phyloP scores from a whole-genome alignment of 352 stramenopile species.

The Phytophthora tentaculata region DNA sequence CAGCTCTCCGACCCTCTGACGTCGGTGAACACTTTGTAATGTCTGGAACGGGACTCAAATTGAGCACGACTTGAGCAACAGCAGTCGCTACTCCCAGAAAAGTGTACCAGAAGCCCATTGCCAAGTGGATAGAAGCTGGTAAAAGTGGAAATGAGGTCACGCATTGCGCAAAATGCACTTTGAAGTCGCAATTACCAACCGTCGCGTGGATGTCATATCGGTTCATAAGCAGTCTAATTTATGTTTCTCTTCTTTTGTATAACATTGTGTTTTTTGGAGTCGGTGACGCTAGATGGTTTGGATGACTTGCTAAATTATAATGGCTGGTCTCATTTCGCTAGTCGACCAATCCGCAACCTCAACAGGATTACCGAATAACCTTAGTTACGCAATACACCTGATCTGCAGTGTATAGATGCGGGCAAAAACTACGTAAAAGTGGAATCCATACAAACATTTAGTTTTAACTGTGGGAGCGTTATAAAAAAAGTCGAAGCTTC shows the following conservation, averaged over 20 bases:
- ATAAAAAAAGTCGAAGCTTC: too few relatives aligned
- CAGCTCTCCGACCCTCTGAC: slow-evolving; percentile 23
- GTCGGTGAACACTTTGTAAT: slow-evolving; percentile 20
- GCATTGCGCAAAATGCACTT: slow-evolving; percentile 2
- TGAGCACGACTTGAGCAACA: slow-evolving; percentile 22
- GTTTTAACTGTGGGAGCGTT: too few relatives aligned
- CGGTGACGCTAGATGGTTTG: slow-evolving; percentile 4
- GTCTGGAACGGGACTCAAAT: slow-evolving; percentile 27
- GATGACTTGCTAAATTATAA: slow-evolving; percentile 6
- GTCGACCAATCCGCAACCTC: background rate
- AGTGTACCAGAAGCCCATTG: slow-evolving; percentile 23
- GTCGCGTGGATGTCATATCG: slow-evolving; percentile 14
- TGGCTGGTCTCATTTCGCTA: slow-evolving; percentile 1
- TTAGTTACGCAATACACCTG: too few relatives aligned
- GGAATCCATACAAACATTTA: too few relatives aligned
- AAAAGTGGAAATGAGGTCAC: slow-evolving; percentile 17
- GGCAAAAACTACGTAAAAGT: too few relatives aligned
- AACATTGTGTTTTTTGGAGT: background rate
- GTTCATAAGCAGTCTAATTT: too few relatives aligned
- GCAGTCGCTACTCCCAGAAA: slow-evolving; percentile 26
- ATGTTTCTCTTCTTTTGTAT: slow-evolving; percentile 13
- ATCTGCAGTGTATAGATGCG: too few relatives aligned
- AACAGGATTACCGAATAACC: background rate
- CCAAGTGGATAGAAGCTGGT: background rate
- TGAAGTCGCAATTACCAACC: slow-evolving; percentile 16